A percentile compares a stretch with the other conserved stretches of the same genome.
phyloP scores from a whole-genome alignment of 106 monocot genomes.

The Apostasia ramifera region DNA sequence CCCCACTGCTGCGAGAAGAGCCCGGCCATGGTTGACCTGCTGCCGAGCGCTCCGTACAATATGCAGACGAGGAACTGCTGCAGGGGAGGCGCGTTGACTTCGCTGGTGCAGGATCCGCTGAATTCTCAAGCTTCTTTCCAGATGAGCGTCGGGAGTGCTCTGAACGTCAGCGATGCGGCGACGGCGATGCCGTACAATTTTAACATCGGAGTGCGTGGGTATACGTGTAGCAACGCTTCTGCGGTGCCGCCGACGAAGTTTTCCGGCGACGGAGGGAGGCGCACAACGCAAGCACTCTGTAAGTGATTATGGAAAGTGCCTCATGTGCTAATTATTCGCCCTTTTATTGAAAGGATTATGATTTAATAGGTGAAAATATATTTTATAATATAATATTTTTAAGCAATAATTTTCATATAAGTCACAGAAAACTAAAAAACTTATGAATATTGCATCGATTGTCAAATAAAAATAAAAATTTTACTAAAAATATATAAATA shows the following conservation, averaged over 20 bases:
- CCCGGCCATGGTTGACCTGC: conserved; percentile 61
- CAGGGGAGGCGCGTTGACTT: conserved; percentile 59
- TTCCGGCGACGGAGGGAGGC: conserved; percentile 8
- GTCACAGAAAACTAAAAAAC: too few relatives aligned
- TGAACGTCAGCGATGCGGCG: neutral
- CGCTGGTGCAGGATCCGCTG: conserved; percentile 31
- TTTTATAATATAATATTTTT: too few relatives aligned
- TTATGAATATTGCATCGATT: too few relatives aligned
- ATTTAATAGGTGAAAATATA: neutral
- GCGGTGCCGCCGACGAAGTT: conserved; percentile 35
- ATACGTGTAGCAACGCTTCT: conserved; percentile 46
- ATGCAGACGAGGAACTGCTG: conserved; percentile 65
- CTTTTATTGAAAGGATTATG: neutral
- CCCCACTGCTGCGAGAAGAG: conserved; percentile 69
- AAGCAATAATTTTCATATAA: too few relatives aligned
- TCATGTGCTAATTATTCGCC: too few relatives aligned
- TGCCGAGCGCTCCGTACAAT: conserved; percentile 55
- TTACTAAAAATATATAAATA: too few relatives aligned
- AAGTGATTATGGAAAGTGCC: conserved; percentile 16
- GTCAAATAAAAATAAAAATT: too few relatives aligned
- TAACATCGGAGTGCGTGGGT: conserved; percentile 51
- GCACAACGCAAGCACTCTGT: conserved; percentile 45
- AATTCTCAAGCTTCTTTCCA: conserved; percentile 40
- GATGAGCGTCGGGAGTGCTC: conserved; percentile 26
- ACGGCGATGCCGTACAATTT: conserved; percentile 33